Base-by-base conservation (phyloP, 164 flowering plant species). In the Kingdonia uniflora region DNA sequence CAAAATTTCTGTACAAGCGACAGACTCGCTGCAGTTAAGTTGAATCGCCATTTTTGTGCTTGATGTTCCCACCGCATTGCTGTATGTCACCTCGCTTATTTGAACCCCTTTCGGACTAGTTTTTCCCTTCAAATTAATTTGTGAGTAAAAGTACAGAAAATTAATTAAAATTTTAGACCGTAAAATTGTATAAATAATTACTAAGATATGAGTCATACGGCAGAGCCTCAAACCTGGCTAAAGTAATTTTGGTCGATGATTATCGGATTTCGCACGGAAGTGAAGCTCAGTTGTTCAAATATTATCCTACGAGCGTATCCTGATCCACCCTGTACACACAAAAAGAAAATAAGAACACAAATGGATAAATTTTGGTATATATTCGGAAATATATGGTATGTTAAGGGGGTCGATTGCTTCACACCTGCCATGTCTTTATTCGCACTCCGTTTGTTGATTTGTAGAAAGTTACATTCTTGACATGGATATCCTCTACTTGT, bases 221-320 rank as follows among this genome's bases (percentile, higher is more conserved):
- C 1, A 55, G 37, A 23, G n/a, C n/a, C n/a, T n/a, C 24, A 25
- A 41, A 23, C 38, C 1, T 46, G 22, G 14, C 59, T 40, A 49
- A 78, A 73, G 53, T 82, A 82, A 44, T 74, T 64, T 56, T 82
- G 89, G 26, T 82, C 89, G 40, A 80, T 82, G 51, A 80, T 67
- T 22, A 76, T 65, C 2, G 89, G 85, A 52, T 74, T 71, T 25
- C 61, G 5, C 11, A 70, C 83, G 1, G 42, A n/a, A 6, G 50
- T 29, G 56, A 82, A 67, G 33, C 40, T 23, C 4, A 78, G 26
- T 29, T 74, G 41, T 50, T 71, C 62, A 43, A 67, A 82, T 19
- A 38, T 26, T 54, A 82, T 65, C 0, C 55, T 38, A 20, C 69
- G 67, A 21, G 70, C 80, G 22, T 59, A 62, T 6, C 88, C 88